Conservation (phyloP, 2,329 filamentous ascomycete species). For the Microdochium trichocladiopsis region DNA sequence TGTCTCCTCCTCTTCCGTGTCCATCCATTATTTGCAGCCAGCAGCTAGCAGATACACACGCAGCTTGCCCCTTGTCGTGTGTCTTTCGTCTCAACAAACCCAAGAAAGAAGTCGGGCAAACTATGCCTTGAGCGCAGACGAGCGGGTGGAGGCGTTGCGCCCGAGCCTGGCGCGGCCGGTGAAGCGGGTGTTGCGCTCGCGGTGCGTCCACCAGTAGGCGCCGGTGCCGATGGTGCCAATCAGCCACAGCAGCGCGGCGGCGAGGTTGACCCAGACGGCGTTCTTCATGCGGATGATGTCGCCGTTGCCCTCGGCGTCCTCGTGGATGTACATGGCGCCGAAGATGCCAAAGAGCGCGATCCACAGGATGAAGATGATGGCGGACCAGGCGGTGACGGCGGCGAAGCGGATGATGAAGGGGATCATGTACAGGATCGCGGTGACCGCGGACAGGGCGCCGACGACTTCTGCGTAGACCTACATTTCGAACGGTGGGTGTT, state of each 20-base stretch:
- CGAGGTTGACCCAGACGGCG: constrained; percentile 76
- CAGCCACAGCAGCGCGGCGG: constrained; percentile 71
- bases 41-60: too few relatives aligned
- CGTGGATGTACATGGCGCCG: constrained; percentile 69
- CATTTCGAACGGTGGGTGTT: not conserved
- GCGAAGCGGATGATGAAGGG: constrained; percentile 50
- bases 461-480: constrained; percentile 68
- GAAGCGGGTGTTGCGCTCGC: constrained; percentile 44
- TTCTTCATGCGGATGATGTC: constrained; percentile 73
- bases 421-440: constrained; percentile 57
- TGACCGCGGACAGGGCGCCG: constrained; percentile 57
- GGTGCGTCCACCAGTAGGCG: constrained; percentile 52
- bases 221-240: constrained; percentile 48
- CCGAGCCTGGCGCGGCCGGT: constrained; percentile 50
- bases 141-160: constrained; percentile 9
- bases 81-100: too few relatives aligned
- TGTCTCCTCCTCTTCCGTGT: too few relatives aligned
- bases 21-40: too few relatives aligned
- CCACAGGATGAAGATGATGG: constrained; percentile 70
- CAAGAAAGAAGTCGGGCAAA: not conserved
- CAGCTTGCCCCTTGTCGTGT: too few relatives aligned
- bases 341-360: constrained; percentile 79
- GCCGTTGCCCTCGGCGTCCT: constrained; percentile 54
- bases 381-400: constrained; percentile 60
- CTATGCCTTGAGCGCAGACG: not conserved